phyloP scores from a whole-genome alignment of 352 stramenopile genomes.

The Thalassiosira exigua region DNA sequence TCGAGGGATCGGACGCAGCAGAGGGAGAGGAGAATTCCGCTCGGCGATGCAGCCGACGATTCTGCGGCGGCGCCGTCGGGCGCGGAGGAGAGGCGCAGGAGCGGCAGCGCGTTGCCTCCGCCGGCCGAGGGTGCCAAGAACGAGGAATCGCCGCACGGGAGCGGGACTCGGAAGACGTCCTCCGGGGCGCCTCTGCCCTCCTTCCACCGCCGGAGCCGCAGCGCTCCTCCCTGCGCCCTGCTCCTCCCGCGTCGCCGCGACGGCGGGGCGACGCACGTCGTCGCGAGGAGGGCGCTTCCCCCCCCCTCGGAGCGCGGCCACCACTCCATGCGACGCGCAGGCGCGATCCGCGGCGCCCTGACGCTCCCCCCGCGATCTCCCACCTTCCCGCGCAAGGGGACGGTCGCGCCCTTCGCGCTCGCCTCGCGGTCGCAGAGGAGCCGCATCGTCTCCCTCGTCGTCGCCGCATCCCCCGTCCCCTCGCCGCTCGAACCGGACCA shows the following conservation, averaged over 20 bases:
- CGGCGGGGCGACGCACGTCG: background rate
- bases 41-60: background rate
- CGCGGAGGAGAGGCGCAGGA: background rate
- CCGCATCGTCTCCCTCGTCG: background rate
- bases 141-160: background rate
- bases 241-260: background rate
- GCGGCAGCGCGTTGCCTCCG: background rate
- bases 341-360: background rate
- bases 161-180: background rate
- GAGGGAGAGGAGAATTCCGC: slow-evolving; percentile 7
- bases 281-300: background rate
- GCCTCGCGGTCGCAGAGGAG: slow-evolving; percentile 5
- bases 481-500: slow-evolving; percentile 43
- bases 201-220: background rate
- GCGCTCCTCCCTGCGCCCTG: background rate
- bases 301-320: background rate
- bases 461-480: slow-evolving; percentile 6
- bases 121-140: background rate
- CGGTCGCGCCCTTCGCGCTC: background rate
- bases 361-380: background rate
- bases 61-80: background rate
- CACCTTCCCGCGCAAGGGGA: too few species aligned
- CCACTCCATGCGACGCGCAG: background rate
- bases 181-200: background rate
- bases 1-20: slow-evolving; percentile 29